Evolutionary conservation across 176 grass and related monocot species (phyloP).

Genomic region (Tillandsia fasciculata): DNA sequence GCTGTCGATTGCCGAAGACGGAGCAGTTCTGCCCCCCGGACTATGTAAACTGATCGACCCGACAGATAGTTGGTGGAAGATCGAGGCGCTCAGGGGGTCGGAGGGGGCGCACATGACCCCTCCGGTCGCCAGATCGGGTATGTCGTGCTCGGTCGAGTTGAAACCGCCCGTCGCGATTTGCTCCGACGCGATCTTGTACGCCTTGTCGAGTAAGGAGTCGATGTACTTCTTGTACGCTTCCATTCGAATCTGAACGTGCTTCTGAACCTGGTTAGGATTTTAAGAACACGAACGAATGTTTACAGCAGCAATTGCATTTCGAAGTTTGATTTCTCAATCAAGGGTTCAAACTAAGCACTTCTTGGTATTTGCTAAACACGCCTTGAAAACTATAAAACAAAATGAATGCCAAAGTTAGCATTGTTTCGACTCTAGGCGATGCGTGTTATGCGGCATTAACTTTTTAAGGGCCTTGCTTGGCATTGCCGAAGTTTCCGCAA

Average conservation of each 20-base stretch:
- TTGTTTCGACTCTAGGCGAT: too few relatives aligned
- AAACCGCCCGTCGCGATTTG: constrained; percentile 52
- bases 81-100: constrained; percentile 44
- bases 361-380: too few relatives aligned
- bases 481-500: too few relatives aligned
- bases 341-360: too few relatives aligned
- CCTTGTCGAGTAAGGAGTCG: constrained; percentile 70
- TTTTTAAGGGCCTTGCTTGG: too few relatives aligned
- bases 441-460: too few relatives aligned
- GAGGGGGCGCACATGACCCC: constrained; percentile 36
- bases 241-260: constrained; percentile 89
- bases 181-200: constrained; percentile 84
- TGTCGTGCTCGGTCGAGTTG: constrained; percentile 38
- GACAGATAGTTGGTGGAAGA: constrained; percentile 71
- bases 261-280: constrained; percentile 54
- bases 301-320: too few relatives aligned
- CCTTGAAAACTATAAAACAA: too few relatives aligned
- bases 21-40: constrained; percentile 40
- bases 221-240: constrained; percentile 88
- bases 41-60: constrained; percentile 55
- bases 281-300: background rate
- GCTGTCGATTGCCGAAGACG: constrained; percentile 33
- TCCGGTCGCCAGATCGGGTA: constrained; percentile 32
- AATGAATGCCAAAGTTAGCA: too few relatives aligned
- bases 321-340: too few relatives aligned